phyloP scores from a whole-genome alignment of 352 stramenopile species.

The Blastocystis sp. region DNA sequence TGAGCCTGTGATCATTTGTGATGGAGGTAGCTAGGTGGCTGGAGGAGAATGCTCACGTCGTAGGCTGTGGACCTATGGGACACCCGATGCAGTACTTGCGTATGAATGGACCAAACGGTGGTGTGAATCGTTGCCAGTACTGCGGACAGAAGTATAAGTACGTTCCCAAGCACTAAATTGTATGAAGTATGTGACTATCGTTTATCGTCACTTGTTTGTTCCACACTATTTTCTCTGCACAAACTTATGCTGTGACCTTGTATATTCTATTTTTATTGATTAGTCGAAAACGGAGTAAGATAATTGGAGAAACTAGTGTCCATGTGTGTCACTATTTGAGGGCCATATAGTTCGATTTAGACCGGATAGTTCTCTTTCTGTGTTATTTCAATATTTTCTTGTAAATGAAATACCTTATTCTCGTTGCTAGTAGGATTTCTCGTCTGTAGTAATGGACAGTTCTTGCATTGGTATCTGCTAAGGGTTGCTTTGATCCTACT shows the following conservation, averaged over 20 bases:
- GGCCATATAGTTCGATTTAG: neutral
- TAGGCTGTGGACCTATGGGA: conserved; percentile 58
- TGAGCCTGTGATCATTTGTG: conserved; percentile 60
- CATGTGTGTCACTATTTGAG: neutral
- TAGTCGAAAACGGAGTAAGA: neutral
- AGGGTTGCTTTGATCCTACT: neutral
- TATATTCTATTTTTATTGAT: neutral
- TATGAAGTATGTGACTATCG: neutral
- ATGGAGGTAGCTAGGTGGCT: conserved; percentile 22
- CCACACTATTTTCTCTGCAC: neutral
- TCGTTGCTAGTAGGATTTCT: neutral
- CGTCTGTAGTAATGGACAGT: neutral
- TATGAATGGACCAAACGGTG: conserved; percentile 59
- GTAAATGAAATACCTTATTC: conserved; percentile 23
- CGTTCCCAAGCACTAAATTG: conserved; percentile 52
- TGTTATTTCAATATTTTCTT: conserved; percentile 13
- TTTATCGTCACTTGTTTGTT: conserved; percentile 58
- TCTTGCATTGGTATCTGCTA: neutral
- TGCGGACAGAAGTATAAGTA: conserved; percentile 62
- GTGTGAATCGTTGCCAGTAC: conserved; percentile 55
- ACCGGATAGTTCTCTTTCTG: neutral
- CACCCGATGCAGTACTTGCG: conserved; percentile 61
- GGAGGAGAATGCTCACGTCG: neutral
- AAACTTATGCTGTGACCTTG: neutral
- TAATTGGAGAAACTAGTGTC: neutral